These are phyloP conservation scores for Aspergillus brunneoviolaceus DNA, from an alignment of 2,329 filamentous ascomycete genomes.

Conservation along the genomic window DNA sequence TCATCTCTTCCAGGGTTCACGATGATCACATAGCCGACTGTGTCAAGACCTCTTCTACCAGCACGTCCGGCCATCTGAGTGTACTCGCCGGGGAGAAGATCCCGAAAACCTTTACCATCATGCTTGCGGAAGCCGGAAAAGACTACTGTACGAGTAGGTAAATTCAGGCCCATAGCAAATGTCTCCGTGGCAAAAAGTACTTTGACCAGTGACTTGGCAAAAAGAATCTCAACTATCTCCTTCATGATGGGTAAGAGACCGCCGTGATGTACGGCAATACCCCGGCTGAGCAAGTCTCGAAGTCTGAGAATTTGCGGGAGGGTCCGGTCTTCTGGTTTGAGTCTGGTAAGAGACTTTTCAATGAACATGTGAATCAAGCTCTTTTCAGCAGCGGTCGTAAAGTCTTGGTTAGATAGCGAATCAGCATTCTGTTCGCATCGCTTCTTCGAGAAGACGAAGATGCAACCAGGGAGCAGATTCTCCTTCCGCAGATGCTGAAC, in stretches of 20 bases:
- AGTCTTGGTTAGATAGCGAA: slow-evolving; percentile 91
- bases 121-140: slow-evolving; percentile 98
- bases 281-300: slow-evolving; percentile 78
- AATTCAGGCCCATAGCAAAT: slow-evolving; percentile 95
- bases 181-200: slow-evolving; percentile 97
- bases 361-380: slow-evolving; percentile 97
- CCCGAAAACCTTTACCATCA: slow-evolving; percentile 87
- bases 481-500: slow-evolving; percentile 88
- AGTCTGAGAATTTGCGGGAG: slow-evolving; percentile 91
- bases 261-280: slow-evolving; percentile 94
- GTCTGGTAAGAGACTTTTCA: slow-evolving; percentile 85
- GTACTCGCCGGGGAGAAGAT: slow-evolving; percentile 90
- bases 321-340: slow-evolving; percentile 84
- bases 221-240: slow-evolving; percentile 94
- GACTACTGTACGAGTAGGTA: slow-evolving; percentile 93
- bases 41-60: slow-evolving; percentile 86
- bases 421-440: slow-evolving; percentile 96
- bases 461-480: slow-evolving; percentile 83
- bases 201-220: slow-evolving; percentile 92
- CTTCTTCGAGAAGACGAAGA: slow-evolving; percentile 99
- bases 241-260: slow-evolving; percentile 95
- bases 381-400: slow-evolving; percentile 89
- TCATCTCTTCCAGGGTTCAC: slow-evolving; percentile 79
- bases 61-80: slow-evolving; percentile 98
- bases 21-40: slow-evolving; percentile 91